Evolutionary conservation across 768 basidiomycete genomes (phyloP).

Genomic region (Exidia glandulosa): DNA sequence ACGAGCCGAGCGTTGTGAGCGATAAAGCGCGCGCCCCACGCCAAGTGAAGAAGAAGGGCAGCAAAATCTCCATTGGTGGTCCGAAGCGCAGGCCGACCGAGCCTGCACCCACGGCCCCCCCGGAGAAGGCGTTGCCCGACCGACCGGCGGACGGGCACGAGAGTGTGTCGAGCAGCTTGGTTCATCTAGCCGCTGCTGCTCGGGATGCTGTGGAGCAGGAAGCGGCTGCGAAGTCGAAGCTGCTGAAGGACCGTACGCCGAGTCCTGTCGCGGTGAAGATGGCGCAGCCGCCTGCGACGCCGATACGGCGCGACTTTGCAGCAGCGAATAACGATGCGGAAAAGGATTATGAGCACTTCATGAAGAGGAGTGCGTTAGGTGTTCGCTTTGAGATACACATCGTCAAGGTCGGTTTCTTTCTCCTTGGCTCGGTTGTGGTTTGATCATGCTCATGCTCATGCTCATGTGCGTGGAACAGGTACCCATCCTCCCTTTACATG

Average conservation of each 20-base stretch:
- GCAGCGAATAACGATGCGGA: conserved; percentile 21
- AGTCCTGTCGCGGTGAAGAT: neutral
- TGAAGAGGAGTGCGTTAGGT: conserved; percentile 39
- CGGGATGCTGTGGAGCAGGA: too few relatives aligned
- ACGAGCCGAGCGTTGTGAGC: conserved; percentile 80
- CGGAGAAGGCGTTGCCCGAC: neutral
- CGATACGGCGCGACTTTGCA: conserved; percentile 66
- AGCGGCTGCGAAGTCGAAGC: too few relatives aligned
- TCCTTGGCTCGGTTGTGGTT: neutral
- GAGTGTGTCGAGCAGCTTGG: neutral
- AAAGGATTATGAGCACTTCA: conserved; percentile 47
- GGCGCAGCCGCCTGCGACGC: conserved; percentile 20
- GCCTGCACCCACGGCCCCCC: neutral
- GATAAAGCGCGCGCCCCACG: neutral
- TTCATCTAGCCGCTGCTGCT: neutral
- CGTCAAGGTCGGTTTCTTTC: conserved; percentile 65
- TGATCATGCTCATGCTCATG: neutral
- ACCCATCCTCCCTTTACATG: conserved; percentile 85
- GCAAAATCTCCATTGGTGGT: neutral
- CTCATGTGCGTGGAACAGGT: conserved; percentile 43
- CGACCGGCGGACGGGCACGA: neutral
- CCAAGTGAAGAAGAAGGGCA: neutral
- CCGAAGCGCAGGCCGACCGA: neutral
- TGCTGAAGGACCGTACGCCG: neutral
- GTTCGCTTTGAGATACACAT: conserved; percentile 96